These are phyloP conservation scores for Atkinsonella hypoxylon DNA, from an alignment of 2,329 filamentous ascomycete genomes.

Conservation along the genomic window DNA sequence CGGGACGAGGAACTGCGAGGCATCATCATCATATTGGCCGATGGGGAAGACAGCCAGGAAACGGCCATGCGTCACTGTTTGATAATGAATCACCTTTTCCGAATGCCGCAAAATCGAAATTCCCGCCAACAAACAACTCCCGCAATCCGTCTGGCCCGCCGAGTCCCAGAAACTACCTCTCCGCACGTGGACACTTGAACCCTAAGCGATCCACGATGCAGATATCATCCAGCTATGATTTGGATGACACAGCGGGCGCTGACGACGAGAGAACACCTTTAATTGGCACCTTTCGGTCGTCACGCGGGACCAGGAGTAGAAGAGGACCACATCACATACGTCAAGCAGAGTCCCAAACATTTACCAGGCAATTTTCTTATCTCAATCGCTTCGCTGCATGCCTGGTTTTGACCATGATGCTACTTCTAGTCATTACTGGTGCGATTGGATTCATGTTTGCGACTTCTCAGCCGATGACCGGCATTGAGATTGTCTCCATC, in stretches of 20 bases:
- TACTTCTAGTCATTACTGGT: conserved; percentile 72
- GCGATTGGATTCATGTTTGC: conserved; percentile 83
- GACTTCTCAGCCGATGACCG: conserved; percentile 74
- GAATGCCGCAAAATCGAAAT: conserved; percentile 51
- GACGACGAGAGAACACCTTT: conserved; percentile 85
- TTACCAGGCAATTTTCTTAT: conserved; percentile 50
- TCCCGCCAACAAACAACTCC: conserved; percentile 30
- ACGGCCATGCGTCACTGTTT: conserved; percentile 58
- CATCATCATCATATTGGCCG: conserved; percentile 66
- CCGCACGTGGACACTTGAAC: conserved; percentile 19
- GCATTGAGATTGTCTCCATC: conserved; percentile 69
- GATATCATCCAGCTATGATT: conserved; percentile 56
- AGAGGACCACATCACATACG: conserved; percentile 44
- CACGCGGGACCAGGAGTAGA: conserved; percentile 45
- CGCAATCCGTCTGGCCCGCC: conserved; percentile 56
- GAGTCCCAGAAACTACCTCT: conserved; percentile 49
- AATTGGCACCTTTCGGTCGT: conserved; percentile 47
- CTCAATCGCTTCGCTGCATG: conserved; percentile 73
- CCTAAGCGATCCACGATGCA: conserved; percentile 44
- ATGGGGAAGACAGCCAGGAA: conserved; percentile 58
- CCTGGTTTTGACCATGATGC: conserved; percentile 67
- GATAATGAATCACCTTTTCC: conserved; percentile 71
- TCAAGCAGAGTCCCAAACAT: conserved; percentile 63
- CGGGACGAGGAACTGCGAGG: conserved; percentile 53
- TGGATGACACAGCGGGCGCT: conserved; percentile 66